Percentiles rank a stretch among this genome's conserved stretches.
phyloP scores from a whole-genome alignment of 1,284 basidiomycete genomes.

The Flammula alnicola region DNA sequence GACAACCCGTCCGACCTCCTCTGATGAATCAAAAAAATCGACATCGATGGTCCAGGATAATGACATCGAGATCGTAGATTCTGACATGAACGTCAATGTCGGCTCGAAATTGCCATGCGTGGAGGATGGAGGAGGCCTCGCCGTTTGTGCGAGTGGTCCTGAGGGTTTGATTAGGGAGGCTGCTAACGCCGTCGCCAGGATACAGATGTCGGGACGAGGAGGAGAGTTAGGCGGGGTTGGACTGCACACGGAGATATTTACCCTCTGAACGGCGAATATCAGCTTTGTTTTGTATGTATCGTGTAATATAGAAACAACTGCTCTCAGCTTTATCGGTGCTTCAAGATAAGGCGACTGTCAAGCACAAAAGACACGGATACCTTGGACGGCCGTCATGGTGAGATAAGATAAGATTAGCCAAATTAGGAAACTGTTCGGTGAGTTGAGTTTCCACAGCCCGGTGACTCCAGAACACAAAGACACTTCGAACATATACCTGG shows the following conservation, averaged over 20 bases:
- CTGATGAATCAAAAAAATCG: not conserved
- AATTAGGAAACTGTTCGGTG: no score
- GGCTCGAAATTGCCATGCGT: constrained; percentile 33
- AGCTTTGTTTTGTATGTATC: no score
- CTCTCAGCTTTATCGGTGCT: no score
- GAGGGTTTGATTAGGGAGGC: constrained; percentile 61
- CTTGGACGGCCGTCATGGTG: no score
- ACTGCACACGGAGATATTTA: constrained; percentile 68
- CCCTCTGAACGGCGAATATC: no score
- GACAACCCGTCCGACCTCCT: not conserved
- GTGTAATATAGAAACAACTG: no score
- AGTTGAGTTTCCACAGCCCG: no score
- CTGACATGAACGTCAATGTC: not conserved
- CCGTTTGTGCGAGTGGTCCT: constrained; percentile 72
- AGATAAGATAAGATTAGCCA: no score
- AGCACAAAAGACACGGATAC: no score
- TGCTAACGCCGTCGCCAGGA: constrained; percentile 67
- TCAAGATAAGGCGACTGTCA: no score
- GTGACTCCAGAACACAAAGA: no score
- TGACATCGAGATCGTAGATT: not conserved
- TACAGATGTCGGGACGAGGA: constrained; percentile 45
- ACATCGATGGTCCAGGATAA: not conserved
- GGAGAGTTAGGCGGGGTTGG: constrained; percentile 54
- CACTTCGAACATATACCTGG: no score
- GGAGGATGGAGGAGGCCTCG: constrained; percentile 57